Evolutionary conservation across 1,139 yeast genomes (phyloP).

Genomic region (Candida buenavistaensis): DNA sequence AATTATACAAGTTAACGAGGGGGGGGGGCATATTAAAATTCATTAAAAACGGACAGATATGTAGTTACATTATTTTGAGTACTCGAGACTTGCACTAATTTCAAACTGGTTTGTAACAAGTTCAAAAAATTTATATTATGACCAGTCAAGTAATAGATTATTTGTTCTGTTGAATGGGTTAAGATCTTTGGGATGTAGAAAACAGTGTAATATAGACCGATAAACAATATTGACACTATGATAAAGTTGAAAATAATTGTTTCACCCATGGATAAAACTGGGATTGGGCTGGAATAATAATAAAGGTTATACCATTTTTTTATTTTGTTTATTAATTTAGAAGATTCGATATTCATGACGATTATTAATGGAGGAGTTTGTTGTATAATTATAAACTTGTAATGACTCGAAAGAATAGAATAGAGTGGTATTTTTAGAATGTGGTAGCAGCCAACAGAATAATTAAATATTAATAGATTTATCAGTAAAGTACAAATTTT

Average conservation of each 20-base stretch:
- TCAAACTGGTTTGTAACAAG: constrained; percentile 3
- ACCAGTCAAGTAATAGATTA: constrained; percentile 23
- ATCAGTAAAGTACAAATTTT: no score
- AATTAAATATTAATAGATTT: no score
- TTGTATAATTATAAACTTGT: no score
- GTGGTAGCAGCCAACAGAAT: no score
- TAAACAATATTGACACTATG: constrained; percentile 15
- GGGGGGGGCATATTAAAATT: neutral
- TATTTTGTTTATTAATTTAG: constrained; percentile 9
- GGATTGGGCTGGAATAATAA: constrained; percentile 29
- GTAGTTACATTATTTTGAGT: neutral
- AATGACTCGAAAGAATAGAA: no score
- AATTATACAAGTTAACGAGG: neutral
- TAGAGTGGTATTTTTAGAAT: no score
- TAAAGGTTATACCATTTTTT: constrained; percentile 22
- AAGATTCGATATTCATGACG: constrained; percentile 2
- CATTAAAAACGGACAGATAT: neutral
- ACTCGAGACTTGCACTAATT: constrained; percentile 1
- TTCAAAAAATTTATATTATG: constrained; percentile 4
- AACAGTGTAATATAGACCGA: constrained; percentile 20
- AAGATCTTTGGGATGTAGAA: constrained; percentile 16
- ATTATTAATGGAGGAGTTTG: neutral
- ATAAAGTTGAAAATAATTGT: constrained; percentile 20
- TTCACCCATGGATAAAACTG: constrained; percentile 28
- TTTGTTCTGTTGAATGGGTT: constrained; percentile 15